Evolutionary conservation across 2,329 filamentous ascomycete genomes (phyloP), one percentile per base, ranked within the genome.

Genomic region (Diaporthe sp.): DNA sequence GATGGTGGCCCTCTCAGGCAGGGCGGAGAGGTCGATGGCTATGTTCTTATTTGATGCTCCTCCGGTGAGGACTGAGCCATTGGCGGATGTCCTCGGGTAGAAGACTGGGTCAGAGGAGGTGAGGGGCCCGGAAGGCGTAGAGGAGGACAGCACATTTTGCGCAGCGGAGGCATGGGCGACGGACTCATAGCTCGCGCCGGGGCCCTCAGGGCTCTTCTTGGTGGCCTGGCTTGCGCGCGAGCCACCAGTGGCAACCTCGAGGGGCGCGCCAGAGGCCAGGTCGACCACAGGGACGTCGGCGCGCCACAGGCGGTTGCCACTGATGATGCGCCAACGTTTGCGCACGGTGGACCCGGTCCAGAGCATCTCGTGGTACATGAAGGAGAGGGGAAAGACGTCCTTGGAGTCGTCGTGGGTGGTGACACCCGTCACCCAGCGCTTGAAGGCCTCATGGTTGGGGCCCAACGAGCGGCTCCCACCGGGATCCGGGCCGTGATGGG

Each of bases 311-410:
- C 79, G 83, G 70, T 84, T 86, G 13, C 83, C 86, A 75, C 85
- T 87, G 75, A 87, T 80, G 7, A 86, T 78, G 74, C 84, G 81
- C 85, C 81, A 87, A 65, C 81, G 82, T 76, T 83, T 84, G 1
- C 78, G 80, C 39, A 82, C 81, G n/a, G 82, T 86, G 9, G 80
- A 85, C 9, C 79, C 84, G 8, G 82, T 86, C 85, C 81, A 85
- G 9, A 85, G 79, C 71, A 84, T 75, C 62, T 81, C 79, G 10
- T 77, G 77, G 74, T 80, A 85, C 6, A 85, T 67, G 59, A 86
- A 83, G 10, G 84, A 85, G 0, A 86, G 81, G 0, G 86, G 86
- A 57, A 85, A 87, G 5, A 87, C 82, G 72, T 88, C 86, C 75
- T 83, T 82, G 2, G 85, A 86, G 70, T 86, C 85, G 62, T 87